A percentile compares a stretch with the other conserved stretches of the same genome.
These are phyloP conservation scores for Setomelanomma holmii DNA, from an alignment of 2,329 filamentous ascomycete species.

Conservation along the genomic window DNA sequence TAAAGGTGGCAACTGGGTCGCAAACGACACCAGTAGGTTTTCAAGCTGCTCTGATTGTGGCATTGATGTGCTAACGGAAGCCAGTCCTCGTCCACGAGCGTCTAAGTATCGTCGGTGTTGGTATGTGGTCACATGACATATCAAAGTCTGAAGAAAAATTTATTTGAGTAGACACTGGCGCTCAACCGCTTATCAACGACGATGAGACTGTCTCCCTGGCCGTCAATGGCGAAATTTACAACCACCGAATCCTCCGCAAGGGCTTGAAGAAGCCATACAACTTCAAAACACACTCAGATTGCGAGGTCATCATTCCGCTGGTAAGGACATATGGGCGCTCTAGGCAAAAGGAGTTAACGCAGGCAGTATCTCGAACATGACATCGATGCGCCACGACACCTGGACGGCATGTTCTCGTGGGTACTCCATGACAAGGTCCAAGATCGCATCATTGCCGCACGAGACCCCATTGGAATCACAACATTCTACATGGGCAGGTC, in stretches of 20 bases:
- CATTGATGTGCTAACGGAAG: constrained; percentile 27
- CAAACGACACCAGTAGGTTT: constrained; percentile 83
- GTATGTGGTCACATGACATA: constrained; percentile 61
- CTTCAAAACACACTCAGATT: constrained; percentile 99
- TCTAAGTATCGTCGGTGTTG: constrained; percentile 95
- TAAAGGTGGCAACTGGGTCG: constrained; percentile 84
- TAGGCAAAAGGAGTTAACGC: constrained; percentile 23
- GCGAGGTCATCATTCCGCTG: constrained; percentile 97
- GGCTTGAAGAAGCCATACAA: constrained; percentile 81
- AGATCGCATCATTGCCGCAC: constrained; percentile 89
- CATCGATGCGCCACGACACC: constrained; percentile 87
- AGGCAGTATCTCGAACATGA: constrained; percentile 87
- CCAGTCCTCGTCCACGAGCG: constrained; percentile 90
- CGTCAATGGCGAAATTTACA: constrained; percentile 99
- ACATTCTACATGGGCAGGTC: constrained; percentile 95
- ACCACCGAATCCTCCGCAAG: constrained; percentile 95
- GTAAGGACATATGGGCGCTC: constrained; percentile 59
- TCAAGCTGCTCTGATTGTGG: neutral
- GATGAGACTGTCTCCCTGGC: constrained; percentile 88
- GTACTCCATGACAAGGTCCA: constrained; percentile 95
- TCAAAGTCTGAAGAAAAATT: constrained; percentile 17
- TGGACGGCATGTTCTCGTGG: constrained; percentile 99
- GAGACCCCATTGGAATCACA: constrained; percentile 96
- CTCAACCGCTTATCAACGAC: constrained; percentile 92
- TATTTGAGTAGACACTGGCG: constrained; percentile 76